A percentile compares a stretch with the other conserved stretches of the same genome.
These are phyloP conservation scores for Chalciporus sphaerocephalus DNA, from an alignment of 768 basidiomycete species.

Conservation along the genomic window DNA sequence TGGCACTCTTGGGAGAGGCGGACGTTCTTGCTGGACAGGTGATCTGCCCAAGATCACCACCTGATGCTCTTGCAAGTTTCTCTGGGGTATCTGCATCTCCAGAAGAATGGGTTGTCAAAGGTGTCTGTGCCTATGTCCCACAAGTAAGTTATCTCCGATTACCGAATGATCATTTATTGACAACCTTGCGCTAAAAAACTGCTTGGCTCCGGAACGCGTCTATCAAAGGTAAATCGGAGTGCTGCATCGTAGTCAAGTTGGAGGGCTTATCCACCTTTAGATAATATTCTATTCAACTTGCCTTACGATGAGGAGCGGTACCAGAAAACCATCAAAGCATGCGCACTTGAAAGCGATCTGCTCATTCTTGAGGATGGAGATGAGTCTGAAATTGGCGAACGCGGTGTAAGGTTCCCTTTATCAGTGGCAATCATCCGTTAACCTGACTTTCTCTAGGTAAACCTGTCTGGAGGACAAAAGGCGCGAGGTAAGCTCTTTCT, in stretches of 20 bases:
- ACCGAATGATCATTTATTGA: slow-evolving; percentile 2
- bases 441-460: slow-evolving; percentile 19
- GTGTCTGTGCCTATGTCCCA: slow-evolving; percentile 85
- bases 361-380: slow-evolving; percentile 85
- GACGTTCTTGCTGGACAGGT: slow-evolving; percentile 70
- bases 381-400: slow-evolving; percentile 83
- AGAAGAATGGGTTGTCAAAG: slow-evolving; percentile 73
- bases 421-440: neutral
- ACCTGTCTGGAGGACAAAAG: slow-evolving; percentile 55
- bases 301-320: slow-evolving; percentile 75
- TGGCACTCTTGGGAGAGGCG: slow-evolving; percentile 65
- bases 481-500: slow-evolving; percentile 47
- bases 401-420: slow-evolving; percentile 48
- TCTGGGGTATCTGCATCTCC: slow-evolving; percentile 37
- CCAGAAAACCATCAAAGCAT: slow-evolving; percentile 69
- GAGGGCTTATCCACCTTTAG: slow-evolving; percentile 24
- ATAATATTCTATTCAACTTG: slow-evolving; percentile 77
- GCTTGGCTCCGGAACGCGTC: slow-evolving; percentile 76
- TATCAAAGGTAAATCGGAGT: slow-evolving; percentile 22
- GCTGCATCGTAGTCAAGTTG: slow-evolving; percentile 35
- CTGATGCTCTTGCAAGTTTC: slow-evolving; percentile 68
- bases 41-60: slow-evolving; percentile 78
- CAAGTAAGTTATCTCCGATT: slow-evolving; percentile 40
- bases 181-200: slow-evolving; percentile 29
- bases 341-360: slow-evolving; percentile 69